Conservation (phyloP, 352 stramenopile species). For the Blastocystis sp. region DNA sequence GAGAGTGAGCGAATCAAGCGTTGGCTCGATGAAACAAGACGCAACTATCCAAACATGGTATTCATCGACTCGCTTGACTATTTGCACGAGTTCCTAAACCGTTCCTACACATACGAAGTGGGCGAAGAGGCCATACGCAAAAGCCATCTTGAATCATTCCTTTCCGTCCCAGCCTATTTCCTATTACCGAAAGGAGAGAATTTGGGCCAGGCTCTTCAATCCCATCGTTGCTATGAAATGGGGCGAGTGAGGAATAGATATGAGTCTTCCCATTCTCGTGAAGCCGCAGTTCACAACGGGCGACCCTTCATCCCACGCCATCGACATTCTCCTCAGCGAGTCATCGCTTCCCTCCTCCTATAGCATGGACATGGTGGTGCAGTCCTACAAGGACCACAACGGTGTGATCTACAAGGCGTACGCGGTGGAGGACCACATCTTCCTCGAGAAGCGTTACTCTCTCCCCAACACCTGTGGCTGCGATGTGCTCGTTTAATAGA, state of each 20-base stretch:
- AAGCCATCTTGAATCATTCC: neutral
- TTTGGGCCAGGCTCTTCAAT: neutral
- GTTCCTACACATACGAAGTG: conserved; percentile 28
- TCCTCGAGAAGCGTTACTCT: conserved; percentile 44
- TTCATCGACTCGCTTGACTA: conserved; percentile 19
- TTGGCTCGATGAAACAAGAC: neutral
- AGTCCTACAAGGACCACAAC: conserved; percentile 5
- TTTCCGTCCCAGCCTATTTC: conserved; percentile 8
- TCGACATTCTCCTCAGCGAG: neutral
- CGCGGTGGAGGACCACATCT: neutral
- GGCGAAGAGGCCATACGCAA: neutral
- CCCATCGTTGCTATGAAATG: neutral
- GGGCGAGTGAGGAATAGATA: neutral
- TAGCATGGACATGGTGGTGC: conserved; percentile 30
- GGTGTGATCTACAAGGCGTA: conserved; percentile 51
- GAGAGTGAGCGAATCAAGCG: conserved; percentile 11
- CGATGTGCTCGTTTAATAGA: neutral
- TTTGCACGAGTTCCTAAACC: neutral
- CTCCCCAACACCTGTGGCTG: conserved; percentile 12
- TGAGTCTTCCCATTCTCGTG: conserved; percentile 14
- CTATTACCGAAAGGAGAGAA: conserved; percentile 9
- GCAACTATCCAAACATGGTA: neutral
- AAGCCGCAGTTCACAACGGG: conserved; percentile 3
- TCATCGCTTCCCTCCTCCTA: neutral
- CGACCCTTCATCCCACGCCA: neutral